phyloP scores from a whole-genome alignment of 306 rosid species.

The Datisca glomerata region DNA sequence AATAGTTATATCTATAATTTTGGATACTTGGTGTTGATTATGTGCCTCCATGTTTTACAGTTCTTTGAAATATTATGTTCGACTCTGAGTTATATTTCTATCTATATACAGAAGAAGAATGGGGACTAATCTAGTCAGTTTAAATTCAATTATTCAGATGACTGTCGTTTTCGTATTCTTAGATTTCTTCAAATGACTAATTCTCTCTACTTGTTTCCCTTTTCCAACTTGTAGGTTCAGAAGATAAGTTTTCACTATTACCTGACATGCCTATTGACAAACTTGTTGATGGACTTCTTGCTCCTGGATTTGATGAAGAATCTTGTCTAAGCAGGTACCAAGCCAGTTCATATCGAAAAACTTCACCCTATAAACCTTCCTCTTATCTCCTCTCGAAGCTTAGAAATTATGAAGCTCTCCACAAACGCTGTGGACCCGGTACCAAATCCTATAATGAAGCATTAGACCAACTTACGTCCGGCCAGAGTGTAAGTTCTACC shows the following conservation, averaged over 20 bases:
- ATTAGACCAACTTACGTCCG: constrained; percentile 36
- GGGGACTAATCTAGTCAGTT: not conserved
- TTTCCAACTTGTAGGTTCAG: constrained; percentile 25
- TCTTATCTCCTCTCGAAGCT: constrained; percentile 45
- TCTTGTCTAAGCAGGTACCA: constrained; percentile 64
- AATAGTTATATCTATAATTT: too few relatives aligned
- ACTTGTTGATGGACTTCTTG: constrained; percentile 40
- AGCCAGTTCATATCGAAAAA: constrained; percentile 27
- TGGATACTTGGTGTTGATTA: too few relatives aligned
- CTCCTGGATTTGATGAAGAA: constrained; percentile 38
- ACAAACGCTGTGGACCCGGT: constrained; percentile 49
- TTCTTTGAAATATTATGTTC: not conserved
- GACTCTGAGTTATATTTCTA: too few relatives aligned
- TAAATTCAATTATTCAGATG: not conserved
- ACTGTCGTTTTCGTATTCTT: not conserved
- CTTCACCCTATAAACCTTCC: constrained; percentile 34
- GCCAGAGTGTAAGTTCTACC: constrained; percentile 10
- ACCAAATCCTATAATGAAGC: constrained; percentile 38
- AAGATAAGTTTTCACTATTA: constrained; percentile 15
- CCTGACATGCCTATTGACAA: constrained; percentile 19
- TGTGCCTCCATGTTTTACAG: not conserved
- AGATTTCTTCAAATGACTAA: not conserved
- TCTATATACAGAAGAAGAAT: not conserved
- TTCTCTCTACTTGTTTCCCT: not conserved
- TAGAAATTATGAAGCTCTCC: constrained; percentile 45